These are phyloP conservation scores for Corinectria fuckeliana DNA, from an alignment of 2,329 filamentous ascomycete genomes.

Conservation along the genomic window DNA sequence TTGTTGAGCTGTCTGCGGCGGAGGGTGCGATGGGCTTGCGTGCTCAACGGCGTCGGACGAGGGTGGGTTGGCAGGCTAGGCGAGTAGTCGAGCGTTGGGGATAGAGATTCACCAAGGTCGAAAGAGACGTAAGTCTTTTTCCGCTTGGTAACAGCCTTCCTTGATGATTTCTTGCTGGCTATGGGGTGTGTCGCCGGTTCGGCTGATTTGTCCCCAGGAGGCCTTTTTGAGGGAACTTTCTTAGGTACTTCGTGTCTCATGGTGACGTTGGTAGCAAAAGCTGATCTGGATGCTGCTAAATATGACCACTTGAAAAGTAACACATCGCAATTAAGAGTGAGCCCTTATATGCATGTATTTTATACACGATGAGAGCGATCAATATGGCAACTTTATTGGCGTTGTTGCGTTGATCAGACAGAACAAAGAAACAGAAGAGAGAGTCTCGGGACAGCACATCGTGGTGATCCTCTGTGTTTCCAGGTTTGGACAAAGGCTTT, in stretches of 20 bases:
- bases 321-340: background rate
- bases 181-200: background rate
- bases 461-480: background rate
- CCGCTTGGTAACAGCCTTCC: background rate
- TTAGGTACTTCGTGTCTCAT: background rate
- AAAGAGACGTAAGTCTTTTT: background rate
- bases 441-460: background rate
- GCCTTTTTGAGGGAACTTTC: too few relatives aligned
- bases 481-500: background rate
- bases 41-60: background rate
- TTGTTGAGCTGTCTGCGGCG: conserved; percentile 24
- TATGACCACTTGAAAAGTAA: background rate
- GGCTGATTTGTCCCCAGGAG: background rate
- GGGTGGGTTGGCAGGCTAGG: background rate
- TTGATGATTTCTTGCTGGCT: background rate
- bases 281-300: background rate
- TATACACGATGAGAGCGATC: background rate
- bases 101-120: background rate
- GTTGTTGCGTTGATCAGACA: too few relatives aligned
- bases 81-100: background rate
- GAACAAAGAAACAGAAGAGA: background rate
- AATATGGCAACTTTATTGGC: background rate
- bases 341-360: too few relatives aligned
- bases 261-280: background rate
- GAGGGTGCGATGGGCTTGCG: conserved; percentile 11